A percentile compares a stretch with the other conserved stretches of the same genome.
Evolutionary conservation across 2,329 filamentous ascomycete species (phyloP).

Genomic region (Thielaviopsis euricoi): DNA sequence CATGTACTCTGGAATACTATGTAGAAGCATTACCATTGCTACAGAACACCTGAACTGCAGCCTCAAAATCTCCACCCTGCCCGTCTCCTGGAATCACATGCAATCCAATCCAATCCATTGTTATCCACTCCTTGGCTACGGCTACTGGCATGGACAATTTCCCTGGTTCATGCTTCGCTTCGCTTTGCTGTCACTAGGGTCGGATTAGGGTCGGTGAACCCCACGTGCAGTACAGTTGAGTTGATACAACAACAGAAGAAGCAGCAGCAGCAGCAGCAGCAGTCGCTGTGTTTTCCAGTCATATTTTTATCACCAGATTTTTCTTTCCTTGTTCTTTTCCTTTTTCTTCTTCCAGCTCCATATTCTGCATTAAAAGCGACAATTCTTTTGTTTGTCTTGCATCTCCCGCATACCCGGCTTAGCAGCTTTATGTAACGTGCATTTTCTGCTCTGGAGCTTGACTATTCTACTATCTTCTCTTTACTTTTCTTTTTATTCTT

Average conservation of each 20-base stretch:
- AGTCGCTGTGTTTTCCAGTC: neutral
- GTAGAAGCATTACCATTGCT: too few relatives aligned
- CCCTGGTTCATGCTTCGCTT: neutral
- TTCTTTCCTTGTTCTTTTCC: neutral
- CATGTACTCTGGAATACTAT: too few relatives aligned
- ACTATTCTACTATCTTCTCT: neutral
- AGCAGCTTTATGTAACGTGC: neutral
- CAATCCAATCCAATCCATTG: neutral
- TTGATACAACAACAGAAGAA: neutral
- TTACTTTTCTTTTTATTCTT: neutral
- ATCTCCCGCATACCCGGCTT: too few relatives aligned
- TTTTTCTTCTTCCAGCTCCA: neutral
- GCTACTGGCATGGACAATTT: neutral
- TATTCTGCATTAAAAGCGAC: neutral
- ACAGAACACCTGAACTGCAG: too few relatives aligned
- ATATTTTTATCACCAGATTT: neutral
- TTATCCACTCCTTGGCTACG: neutral
- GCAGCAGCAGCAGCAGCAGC: neutral
- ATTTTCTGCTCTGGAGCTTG: neutral
- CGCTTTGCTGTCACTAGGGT: neutral
- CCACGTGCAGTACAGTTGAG: neutral
- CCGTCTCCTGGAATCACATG: neutral
- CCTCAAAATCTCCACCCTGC: neutral
- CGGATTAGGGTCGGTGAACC: neutral
- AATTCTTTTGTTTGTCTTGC: too few relatives aligned